Evolutionary conservation across 1,139 yeast genomes (phyloP), one percentile per base, ranked within the genome.

Genomic region (Komagataea norvegica): DNA sequence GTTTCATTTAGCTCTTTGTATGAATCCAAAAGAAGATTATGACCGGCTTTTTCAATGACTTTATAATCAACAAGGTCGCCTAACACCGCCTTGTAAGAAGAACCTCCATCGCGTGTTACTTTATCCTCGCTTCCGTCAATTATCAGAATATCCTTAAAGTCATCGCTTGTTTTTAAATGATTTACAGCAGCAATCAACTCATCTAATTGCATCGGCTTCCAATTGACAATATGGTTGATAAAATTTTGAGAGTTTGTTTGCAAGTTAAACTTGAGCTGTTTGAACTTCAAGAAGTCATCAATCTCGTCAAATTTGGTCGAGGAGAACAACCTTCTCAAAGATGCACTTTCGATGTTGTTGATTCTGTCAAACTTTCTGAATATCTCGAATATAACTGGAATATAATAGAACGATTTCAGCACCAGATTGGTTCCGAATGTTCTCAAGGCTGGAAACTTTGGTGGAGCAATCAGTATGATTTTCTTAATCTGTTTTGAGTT

Each of bases 311-410:
- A 20, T 3, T 38, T 29, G 1, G 38, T 35, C 11, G 33, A 25
- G 3, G 40, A 48, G 33, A 46, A 48, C 6, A 50, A 54, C 16
- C 60, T 53, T 2, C 66, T 56, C 28, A 77, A 60, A 46, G 80
- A 73, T 3, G 53, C 47, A 36, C 80, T 73, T 18, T 66, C 53
- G 14, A 78, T 56, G 3, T 81, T 83, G 32, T 67, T 73, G 25
- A 68, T 46, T 37, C 83, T 60, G 54, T 78, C 84, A 68, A 74
- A 64, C 13, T 61, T 59, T 41, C 85, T 59, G 47, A 72, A 72
- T 25, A 59, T 52, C 44, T 74, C 65, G 48, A 77, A 71, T 2
- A 76, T 27, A 26, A 55, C 50, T 1, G 82, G 79, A 17, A 65
- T 40, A 42, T 56, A 60, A 9, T 62, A 51, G 21, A 49, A 41